These are phyloP conservation scores for Lojkania enalia DNA, from an alignment of 2,329 filamentous ascomycete species.

Conservation along the genomic window DNA sequence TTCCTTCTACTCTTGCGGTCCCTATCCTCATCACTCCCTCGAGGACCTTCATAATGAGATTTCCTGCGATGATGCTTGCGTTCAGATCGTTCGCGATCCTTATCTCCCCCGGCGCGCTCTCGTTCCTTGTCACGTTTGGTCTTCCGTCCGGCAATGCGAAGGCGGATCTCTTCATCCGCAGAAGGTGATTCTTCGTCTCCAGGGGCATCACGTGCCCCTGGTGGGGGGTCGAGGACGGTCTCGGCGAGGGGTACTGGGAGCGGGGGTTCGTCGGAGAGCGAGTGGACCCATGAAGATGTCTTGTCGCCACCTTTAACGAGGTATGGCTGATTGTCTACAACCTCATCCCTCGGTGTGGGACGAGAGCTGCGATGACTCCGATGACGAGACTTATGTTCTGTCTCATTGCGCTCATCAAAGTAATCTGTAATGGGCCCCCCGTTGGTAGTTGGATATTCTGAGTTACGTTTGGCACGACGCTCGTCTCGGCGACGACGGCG, in stretches of 20 bases:
- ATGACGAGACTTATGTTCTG: constrained; percentile 25
- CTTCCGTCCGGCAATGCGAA: constrained; percentile 37
- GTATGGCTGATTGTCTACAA: constrained; percentile 33
- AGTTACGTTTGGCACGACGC: constrained; percentile 45
- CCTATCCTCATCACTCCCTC: constrained; percentile 24
- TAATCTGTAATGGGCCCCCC: constrained; percentile 47
- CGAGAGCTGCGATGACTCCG: constrained; percentile 30
- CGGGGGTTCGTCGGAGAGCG: constrained; percentile 50
- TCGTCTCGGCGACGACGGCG: constrained; percentile 49
- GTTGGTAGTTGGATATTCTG: constrained; percentile 35
- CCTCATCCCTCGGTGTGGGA: not conserved
- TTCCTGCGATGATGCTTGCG: constrained; percentile 32
- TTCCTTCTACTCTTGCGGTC: constrained; percentile 35
- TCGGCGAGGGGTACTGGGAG: constrained; percentile 50
- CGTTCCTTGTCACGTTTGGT: constrained; percentile 37
- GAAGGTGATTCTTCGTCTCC: constrained; percentile 41
- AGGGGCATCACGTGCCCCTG: constrained; percentile 26
- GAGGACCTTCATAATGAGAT: constrained; percentile 28
- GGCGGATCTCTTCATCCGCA: constrained; percentile 45
- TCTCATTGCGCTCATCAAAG: constrained; percentile 50
- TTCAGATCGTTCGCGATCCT: constrained; percentile 30
- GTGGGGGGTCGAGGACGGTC: constrained; percentile 51
- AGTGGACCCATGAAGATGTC: constrained; percentile 55
- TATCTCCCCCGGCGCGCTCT: constrained; percentile 9
- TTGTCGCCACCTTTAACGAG: constrained; percentile 49